Evolutionary conservation across 148 eudicot species (phyloP), one percentile per base, ranked within the genome.

Genomic region (Fagopyrum tataricum): DNA sequence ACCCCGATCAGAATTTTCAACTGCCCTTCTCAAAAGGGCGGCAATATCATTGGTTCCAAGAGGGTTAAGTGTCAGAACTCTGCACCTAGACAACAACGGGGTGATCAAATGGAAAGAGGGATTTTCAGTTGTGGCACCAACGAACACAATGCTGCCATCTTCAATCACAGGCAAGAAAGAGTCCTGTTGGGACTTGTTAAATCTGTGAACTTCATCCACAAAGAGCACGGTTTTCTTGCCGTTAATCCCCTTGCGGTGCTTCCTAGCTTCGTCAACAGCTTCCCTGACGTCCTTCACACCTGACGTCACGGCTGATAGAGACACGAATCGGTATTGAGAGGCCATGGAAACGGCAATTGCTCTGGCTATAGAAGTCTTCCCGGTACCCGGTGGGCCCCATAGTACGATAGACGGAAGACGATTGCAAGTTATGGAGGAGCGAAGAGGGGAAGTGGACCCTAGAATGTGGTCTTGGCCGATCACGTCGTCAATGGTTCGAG

Each of bases 341-440:
- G 84, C 62, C 7, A 78, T 68, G 4, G 82, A 77, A 55, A 73
- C 75, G 0, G 79, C 82, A 18, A 93, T 79, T 43, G 97, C 90
- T 74, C 79, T 82, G 56, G 92, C 98, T 14, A 93, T 91, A 74
- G 98, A 85, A 64, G 98, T 93, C 76, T 93, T 93, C 2, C 98
- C 98, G 0, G 92, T 87, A 7, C 98, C 98, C n/a, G 98, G 98
- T 24, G 98, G 97, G 69, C 98, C 98, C 97, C 98, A 93, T 4
- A 93, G 75, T 20, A 93, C 68, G 12, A 91, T 59, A 2, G 98
- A 93, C 6, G 97, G 95, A 18, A 93, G 80, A 17, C 84, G 82
- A 40, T 79, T 80, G 49, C 81, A 81, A n/a, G 70, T 62, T 31
- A 91, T 61, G 4, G 95, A 89, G 0, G 92, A 90, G 8, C 85